Base-by-base conservation (phyloP, 257 asterid species). In the Fraxinus quadrangulata region DNA sequence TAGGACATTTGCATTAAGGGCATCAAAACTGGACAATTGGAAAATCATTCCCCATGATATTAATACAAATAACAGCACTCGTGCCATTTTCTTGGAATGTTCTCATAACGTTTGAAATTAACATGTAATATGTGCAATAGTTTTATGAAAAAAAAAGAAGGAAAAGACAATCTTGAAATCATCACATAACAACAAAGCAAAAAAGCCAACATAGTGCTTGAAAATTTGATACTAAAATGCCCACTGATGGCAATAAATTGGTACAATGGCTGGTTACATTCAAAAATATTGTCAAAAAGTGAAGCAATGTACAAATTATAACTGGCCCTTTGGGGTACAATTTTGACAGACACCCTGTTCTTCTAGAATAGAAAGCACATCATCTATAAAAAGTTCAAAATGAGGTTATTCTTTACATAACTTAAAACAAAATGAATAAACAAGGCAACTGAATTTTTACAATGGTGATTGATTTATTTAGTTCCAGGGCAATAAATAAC, bases 271-370 rank as follows among this genome's bases (percentile, higher is more conserved):
- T n/a, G n/a, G 42, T 59, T 71, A 51, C 17, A 17, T 40, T 7
- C 40, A 51, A 66, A 78, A 61, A 21, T 75, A 77, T 24, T 21
- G 36, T 28, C 26, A 40, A 28, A 77, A 61, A 5, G 56, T 42
- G 70, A 70, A 19, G 59, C 16, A 56, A 13, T 49, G 19, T 31
- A 67, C 14, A 45, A 65, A 42, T 0, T 23, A 56, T 88, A 94
- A 81, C 85, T 5, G 9, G 39, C 8, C 39, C 8, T 36, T 36
- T 36, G 39, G 39, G 39, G 39, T 26, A 36, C 76, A 95, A 83
- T 21, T 93, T 26, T 26, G 97, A 67, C 96, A 93, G 67, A 95
- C 99, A 24, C 98, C 98, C 81, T 93, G 97, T 82, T 95, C 98
- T 83, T 95, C 99, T 72, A 95, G 88, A 80, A 26, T 89, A 12